Percentiles rank a stretch among this genome's conserved stretches.
Conservation (phyloP, 1,284 basidiomycete species). For the Sutorius eximius region DNA sequence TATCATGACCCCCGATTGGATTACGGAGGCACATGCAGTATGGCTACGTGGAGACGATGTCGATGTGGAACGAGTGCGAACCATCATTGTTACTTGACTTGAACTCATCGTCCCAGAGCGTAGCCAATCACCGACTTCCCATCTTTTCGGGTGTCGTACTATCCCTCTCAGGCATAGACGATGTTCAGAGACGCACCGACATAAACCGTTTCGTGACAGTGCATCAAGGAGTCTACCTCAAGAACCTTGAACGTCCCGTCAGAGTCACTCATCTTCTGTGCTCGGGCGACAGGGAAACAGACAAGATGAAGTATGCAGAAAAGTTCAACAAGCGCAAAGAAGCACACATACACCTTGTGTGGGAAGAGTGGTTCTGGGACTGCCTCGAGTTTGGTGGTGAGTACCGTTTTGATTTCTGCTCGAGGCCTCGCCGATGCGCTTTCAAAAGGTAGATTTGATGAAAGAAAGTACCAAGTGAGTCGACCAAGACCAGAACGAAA, state of each 20-base stretch:
- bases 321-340: conserved; percentile 67
- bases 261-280: conserved; percentile 69
- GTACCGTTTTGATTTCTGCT: conserved; percentile 8
- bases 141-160: conserved; percentile 64
- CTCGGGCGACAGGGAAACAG: conserved; percentile 46
- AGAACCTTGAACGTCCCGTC: conserved; percentile 65
- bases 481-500: conserved; percentile 59
- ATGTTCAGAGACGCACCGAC: conserved; percentile 50
- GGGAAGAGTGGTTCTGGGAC: conserved; percentile 89
- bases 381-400: conserved; percentile 65
- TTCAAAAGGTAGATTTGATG: conserved; percentile 45
- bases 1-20: conserved; percentile 72
- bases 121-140: conserved; percentile 57
- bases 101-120: conserved; percentile 41
- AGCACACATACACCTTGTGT: conserved; percentile 68
- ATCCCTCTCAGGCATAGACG: conserved; percentile 66
- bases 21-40: conserved; percentile 61
- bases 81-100: conserved; percentile 23
- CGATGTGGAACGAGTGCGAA: conserved; percentile 49
- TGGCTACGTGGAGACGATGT: conserved; percentile 80
- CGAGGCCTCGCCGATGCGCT: neutral
- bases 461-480: conserved; percentile 56
- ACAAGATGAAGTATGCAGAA: conserved; percentile 69
- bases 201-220: conserved; percentile 56
- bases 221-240: conserved; percentile 59